These are phyloP conservation scores for Stemphylium lycopersici DNA, from an alignment of 2,329 filamentous ascomycete species.

Conservation along the genomic window DNA sequence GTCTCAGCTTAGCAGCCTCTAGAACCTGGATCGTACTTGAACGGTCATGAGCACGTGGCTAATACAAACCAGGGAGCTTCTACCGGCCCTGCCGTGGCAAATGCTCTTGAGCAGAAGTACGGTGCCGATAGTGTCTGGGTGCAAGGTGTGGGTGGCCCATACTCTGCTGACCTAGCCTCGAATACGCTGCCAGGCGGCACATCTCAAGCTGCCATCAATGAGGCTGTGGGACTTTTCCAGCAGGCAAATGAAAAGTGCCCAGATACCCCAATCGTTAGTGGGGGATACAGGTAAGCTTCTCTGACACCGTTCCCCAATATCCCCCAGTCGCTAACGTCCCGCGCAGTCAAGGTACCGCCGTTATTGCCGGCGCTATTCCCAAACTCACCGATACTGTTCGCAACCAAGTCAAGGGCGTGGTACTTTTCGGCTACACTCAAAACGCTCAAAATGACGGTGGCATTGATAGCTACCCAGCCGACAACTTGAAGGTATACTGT, in stretches of 20 bases:
- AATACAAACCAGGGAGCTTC: slow-evolving; percentile 22
- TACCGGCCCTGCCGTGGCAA: slow-evolving; percentile 28
- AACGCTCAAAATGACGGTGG: slow-evolving; percentile 47
- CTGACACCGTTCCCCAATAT: neutral
- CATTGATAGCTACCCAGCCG: slow-evolving; percentile 43
- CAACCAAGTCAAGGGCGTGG: slow-evolving; percentile 45
- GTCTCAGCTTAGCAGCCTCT: too few relatives aligned
- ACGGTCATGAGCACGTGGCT: neutral
- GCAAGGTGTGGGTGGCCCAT: slow-evolving; percentile 45
- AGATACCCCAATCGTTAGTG: slow-evolving; percentile 45
- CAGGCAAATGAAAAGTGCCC: slow-evolving; percentile 49
- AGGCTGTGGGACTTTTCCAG: slow-evolving; percentile 46
- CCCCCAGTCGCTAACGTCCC: neutral
- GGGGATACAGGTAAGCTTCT: slow-evolving; percentile 48
- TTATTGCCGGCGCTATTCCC: slow-evolving; percentile 46
- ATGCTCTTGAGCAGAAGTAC: slow-evolving; percentile 29
- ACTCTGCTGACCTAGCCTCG: slow-evolving; percentile 42
- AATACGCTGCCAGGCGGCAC: slow-evolving; percentile 45
- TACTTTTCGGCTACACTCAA: slow-evolving; percentile 51
- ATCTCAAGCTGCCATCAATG: slow-evolving; percentile 38
- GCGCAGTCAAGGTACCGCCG: slow-evolving; percentile 48
- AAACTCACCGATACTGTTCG: slow-evolving; percentile 33
- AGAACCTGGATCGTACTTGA: too few relatives aligned
- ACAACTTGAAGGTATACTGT: slow-evolving; percentile 46
- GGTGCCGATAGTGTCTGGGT: slow-evolving; percentile 34